phyloP scores from a whole-genome alignment of 2,329 filamentous ascomycete species.

The Fusarium foetens region DNA sequence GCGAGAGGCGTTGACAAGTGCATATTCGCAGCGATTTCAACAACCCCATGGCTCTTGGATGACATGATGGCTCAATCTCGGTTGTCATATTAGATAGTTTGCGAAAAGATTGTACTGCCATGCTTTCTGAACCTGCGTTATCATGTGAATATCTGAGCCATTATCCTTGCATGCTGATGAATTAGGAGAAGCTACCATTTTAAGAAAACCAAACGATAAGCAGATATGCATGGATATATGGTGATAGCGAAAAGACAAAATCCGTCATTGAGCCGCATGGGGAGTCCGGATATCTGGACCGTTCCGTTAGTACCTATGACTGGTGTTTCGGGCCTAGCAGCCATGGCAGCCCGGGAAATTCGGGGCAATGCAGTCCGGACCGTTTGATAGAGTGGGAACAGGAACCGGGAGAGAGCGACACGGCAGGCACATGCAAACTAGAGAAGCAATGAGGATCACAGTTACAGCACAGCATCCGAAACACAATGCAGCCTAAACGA shows the following conservation, averaged over 20 bases:
- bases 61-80: background rate
- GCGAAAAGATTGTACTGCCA: slow-evolving; percentile 5
- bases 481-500: slow-evolving; percentile 15
- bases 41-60: background rate
- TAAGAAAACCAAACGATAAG: background rate
- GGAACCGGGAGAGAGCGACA: background rate
- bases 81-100: slow-evolving; percentile 9
- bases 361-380: slow-evolving; percentile 28
- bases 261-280: background rate
- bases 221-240: background rate
- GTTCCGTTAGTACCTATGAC: background rate
- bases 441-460: slow-evolving; percentile 2
- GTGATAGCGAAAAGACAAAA: background rate
- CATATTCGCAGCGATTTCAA: slow-evolving; percentile 3
- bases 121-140: background rate
- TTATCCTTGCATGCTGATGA: background rate
- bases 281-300: slow-evolving; percentile 4
- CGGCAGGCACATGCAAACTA: background rate
- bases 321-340: slow-evolving; percentile 40
- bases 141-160: background rate
- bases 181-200: background rate
- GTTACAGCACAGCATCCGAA: slow-evolving; percentile 13
- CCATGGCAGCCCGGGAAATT: slow-evolving; percentile 27
- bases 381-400: slow-evolving; percentile 25
- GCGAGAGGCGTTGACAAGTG: background rate